Base-by-base conservation (phyloP, 1,139 yeast species). In the Yamadazyma songkhlaensis region DNA sequence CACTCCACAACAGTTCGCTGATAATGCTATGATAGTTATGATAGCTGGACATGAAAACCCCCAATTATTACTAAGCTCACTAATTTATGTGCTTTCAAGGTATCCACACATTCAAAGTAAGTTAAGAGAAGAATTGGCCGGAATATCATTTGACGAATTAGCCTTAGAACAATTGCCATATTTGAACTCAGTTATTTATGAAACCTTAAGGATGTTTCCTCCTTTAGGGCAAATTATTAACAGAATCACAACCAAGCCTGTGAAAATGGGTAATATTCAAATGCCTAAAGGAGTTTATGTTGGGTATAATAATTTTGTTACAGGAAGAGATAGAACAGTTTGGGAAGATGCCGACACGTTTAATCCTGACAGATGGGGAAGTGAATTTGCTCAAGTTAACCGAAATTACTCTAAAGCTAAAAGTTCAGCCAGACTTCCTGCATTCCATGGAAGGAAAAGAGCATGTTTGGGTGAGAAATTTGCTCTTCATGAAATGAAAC, bases 31-130 rank as follows among this genome's bases (percentile, higher is more conserved):
- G 12, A 79, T 79, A 21, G 58, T 77, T 3, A 59, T 79, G 57
- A 75, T 79, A 32, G 74, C 85, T 0, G 84, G 84, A 0, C 84
- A 79, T 53, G 85, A 79, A 46, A 79, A 79, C 42, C 85, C 85
- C 0, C 78, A 76, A 42, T 50, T 79, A 14, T 55, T 78, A 11
- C 51, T 79, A 46, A 66, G 74, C 1, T 74, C 82, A 0, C 48
- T 74, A 3, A 48, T 79, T 7, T 78, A 69, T 44, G 51, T 75
- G 8, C 48, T 79, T 25, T 75, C 76, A 2, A 77, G 76, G 42
- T 38, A 57, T 35, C 54, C 55, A 0, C 34, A 47, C 0, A 51
- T 70, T 38, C 83, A 78, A 48, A 34, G 43, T 1, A 42, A 41
- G 10, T 45, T 77, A 11, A 53, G 77, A 37, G 37, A 47, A 1